These are phyloP conservation scores for Fusarium sp. DNA, from an alignment of 2,329 filamentous ascomycete genomes.

Conservation along the genomic window DNA sequence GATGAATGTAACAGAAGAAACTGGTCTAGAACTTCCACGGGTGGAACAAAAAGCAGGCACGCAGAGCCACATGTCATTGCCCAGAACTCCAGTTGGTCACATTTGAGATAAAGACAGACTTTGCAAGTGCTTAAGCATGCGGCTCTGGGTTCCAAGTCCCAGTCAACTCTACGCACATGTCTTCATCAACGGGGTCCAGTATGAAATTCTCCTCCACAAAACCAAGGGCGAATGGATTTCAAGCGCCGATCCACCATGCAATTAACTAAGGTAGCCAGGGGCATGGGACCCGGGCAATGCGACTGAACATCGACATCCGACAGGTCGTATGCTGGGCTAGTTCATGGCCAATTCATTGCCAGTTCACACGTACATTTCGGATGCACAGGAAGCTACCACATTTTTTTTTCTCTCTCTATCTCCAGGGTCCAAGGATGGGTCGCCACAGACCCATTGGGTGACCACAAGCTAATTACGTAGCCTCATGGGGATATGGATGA, in stretches of 20 bases:
- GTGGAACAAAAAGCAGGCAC: background rate
- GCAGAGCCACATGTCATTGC: background rate
- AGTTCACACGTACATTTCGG: conserved; percentile 22
- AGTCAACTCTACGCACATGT: background rate
- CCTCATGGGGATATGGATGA: conserved; percentile 1
- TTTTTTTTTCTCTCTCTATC: conserved; percentile 2
- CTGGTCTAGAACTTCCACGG: conserved; percentile 1
- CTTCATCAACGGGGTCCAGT: background rate
- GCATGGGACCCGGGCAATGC: conserved; percentile 15
- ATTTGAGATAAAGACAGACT: background rate
- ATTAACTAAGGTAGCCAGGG: conserved; percentile 9
- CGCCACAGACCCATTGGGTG: background rate
- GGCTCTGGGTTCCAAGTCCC: conserved; percentile 10
- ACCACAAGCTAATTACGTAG: conserved; percentile 7
- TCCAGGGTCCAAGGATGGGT: background rate
- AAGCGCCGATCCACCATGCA: conserved; percentile 9
- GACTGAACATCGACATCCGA: conserved; percentile 18
- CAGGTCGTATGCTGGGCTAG: conserved; percentile 15
- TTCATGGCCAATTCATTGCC: conserved; percentile 22
- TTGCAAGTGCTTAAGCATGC: background rate
- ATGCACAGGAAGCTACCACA: conserved; percentile 9
- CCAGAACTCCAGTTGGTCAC: background rate
- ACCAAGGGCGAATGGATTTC: conserved; percentile 2
- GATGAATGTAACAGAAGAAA: background rate
- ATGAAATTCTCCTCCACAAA: background rate